phyloP scores from a whole-genome alignment of 768 basidiomycete genomes.

The Chalciporus piperatus region DNA sequence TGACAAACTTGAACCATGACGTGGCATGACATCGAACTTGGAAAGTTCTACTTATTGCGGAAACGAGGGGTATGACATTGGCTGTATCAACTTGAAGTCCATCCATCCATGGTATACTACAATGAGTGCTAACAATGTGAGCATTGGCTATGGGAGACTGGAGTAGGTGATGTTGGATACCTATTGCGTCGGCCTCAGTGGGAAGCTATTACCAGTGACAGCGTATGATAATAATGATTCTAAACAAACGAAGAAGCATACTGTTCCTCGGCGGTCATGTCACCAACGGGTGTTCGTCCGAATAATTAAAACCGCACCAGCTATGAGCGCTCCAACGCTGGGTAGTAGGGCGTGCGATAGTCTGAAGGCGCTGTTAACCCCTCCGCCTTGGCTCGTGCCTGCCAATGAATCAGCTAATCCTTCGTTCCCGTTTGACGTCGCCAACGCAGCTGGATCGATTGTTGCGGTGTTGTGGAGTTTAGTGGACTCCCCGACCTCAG shows the following conservation, averaged over 20 bases:
- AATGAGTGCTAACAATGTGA: conserved; percentile 20
- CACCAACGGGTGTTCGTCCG: neutral
- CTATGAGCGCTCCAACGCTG: conserved; percentile 8
- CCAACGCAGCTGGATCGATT: conserved; percentile 52
- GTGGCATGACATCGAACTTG: too few relatives aligned
- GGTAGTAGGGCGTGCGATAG: too few relatives aligned
- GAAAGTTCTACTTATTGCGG: too few relatives aligned
- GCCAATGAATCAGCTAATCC: conserved; percentile 25
- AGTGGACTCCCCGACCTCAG: conserved; percentile 24
- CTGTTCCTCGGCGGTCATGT: neutral
- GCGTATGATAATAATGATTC: conserved; percentile 12
- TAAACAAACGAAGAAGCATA: conserved; percentile 8
- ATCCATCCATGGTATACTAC: neutral
- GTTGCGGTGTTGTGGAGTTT: conserved; percentile 53
- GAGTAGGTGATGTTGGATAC: conserved; percentile 9
- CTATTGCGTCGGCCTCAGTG: neutral
- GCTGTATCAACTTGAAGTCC: too few relatives aligned
- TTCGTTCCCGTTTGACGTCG: conserved; percentile 60
- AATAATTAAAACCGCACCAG: conserved; percentile 15
- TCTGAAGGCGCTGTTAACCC: too few relatives aligned
- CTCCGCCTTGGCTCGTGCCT: too few relatives aligned
- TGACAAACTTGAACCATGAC: too few relatives aligned
- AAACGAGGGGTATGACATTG: too few relatives aligned
- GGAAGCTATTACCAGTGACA: conserved; percentile 1
- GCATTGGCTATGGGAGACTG: conserved; percentile 15